A percentile compares a stretch with the other conserved stretches of the same genome.
These are phyloP conservation scores for Pichia terricola DNA, from an alignment of 1,139 yeast genomes.

Conservation along the genomic window DNA sequence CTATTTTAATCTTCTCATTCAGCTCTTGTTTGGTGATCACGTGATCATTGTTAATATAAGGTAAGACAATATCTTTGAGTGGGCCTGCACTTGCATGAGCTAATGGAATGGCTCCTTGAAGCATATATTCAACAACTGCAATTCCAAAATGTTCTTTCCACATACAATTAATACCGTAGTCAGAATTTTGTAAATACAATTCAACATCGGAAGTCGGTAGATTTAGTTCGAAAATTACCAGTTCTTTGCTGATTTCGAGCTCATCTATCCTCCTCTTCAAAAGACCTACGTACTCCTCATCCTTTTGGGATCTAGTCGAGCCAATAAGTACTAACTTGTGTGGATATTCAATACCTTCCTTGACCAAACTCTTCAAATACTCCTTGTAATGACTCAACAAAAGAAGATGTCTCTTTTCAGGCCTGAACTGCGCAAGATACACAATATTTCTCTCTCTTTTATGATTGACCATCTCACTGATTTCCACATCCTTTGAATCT, in stretches of 20 bases:
- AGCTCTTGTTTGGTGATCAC: constrained; percentile 2
- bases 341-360: constrained; percentile 7
- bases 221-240: constrained; percentile 64
- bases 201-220: constrained; percentile 61
- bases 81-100: constrained; percentile 97
- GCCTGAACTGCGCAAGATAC: constrained; percentile 87
- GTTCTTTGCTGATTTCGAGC: constrained; percentile 34
- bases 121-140: constrained; percentile 89
- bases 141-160: constrained; percentile 99
- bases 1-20: constrained; percentile 3
- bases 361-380: constrained; percentile 26
- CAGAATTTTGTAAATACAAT: constrained; percentile 44
- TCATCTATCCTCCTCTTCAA: constrained; percentile 39
- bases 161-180: constrained; percentile 89
- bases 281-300: constrained; percentile 46
- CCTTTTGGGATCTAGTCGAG: constrained; percentile 65
- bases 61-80: constrained; percentile 67
- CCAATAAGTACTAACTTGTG: constrained; percentile 65
- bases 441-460: constrained; percentile 44
- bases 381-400: constrained; percentile 54
- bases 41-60: constrained; percentile 32
- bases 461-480: constrained; percentile 8
- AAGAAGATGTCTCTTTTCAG: constrained; percentile 83
- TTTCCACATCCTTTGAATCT: constrained; percentile 13
- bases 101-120: constrained; percentile 79